Conservation (phyloP, 2,329 filamentous ascomycete genomes). For the Arthrobotrys iridis region DNA sequence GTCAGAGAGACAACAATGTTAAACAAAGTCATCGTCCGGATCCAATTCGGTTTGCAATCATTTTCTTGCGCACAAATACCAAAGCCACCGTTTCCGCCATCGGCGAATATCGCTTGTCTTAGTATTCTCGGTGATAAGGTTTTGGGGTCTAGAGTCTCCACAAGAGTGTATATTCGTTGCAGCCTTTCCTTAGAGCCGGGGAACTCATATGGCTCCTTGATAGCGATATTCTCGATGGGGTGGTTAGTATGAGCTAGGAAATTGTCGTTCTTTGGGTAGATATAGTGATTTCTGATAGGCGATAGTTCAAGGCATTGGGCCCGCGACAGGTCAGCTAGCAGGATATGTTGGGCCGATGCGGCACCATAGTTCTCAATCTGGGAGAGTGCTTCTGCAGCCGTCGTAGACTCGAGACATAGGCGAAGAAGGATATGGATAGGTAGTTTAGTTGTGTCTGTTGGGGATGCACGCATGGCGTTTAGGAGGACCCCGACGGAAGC, state of each 20-base stretch:
- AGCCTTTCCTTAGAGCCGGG: slow-evolving; percentile 60
- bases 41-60: slow-evolving; percentile 57
- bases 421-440: slow-evolving; percentile 72
- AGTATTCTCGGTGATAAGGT: slow-evolving; percentile 58
- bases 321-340: slow-evolving; percentile 64
- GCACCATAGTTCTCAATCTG: slow-evolving; percentile 64
- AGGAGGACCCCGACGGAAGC: slow-evolving; percentile 69
- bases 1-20: slow-evolving; percentile 61
- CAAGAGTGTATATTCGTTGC: slow-evolving; percentile 57
- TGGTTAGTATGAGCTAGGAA: slow-evolving; percentile 63
- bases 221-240: slow-evolving; percentile 60
- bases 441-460: slow-evolving; percentile 66
- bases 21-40: slow-evolving; percentile 60
- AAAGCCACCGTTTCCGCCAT: slow-evolving; percentile 60
- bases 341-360: slow-evolving; percentile 66
- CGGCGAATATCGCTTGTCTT: slow-evolving; percentile 60
- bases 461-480: slow-evolving; percentile 71
- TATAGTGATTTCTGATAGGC: slow-evolving; percentile 23
- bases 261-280: background rate
- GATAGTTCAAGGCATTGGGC: slow-evolving; percentile 65
- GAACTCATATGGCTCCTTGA: slow-evolving; percentile 60
- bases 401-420: slow-evolving; percentile 66
- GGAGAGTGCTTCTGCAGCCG: slow-evolving; percentile 64
- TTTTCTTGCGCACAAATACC: slow-evolving; percentile 61
- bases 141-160: slow-evolving; percentile 56